These are phyloP conservation scores for Fusarium equiseti DNA, from an alignment of 2,329 filamentous ascomycete genomes.

Conservation along the genomic window DNA sequence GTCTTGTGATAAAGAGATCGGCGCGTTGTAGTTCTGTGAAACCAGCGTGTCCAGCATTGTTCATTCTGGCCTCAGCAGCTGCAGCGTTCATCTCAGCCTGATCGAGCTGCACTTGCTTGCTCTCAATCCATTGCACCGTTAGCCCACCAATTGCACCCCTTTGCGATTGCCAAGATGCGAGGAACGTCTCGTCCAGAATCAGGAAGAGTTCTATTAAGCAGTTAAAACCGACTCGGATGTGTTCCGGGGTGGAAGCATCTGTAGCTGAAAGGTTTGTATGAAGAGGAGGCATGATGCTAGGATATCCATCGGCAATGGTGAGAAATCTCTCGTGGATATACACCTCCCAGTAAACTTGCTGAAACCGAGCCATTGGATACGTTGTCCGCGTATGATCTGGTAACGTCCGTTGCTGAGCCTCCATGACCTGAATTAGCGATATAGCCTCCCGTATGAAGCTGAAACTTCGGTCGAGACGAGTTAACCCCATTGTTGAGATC, in stretches of 20 bases:
- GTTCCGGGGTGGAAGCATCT: slow-evolving; percentile 52
- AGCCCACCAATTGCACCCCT: slow-evolving; percentile 46
- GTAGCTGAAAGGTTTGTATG: slow-evolving; percentile 47
- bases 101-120: slow-evolving; percentile 57
- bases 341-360: slow-evolving; percentile 67
- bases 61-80: slow-evolving; percentile 46
- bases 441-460: slow-evolving; percentile 64
- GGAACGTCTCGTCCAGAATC: slow-evolving; percentile 55
- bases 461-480: slow-evolving; percentile 62
- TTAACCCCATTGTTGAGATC: slow-evolving; percentile 63
- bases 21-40: slow-evolving; percentile 57
- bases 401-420: slow-evolving; percentile 34
- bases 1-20: slow-evolving; percentile 56
- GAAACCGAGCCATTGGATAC: slow-evolving; percentile 44
- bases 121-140: slow-evolving; percentile 56
- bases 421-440: slow-evolving; percentile 47
- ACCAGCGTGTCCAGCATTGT: slow-evolving; percentile 40
- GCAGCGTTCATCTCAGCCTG: slow-evolving; percentile 52
- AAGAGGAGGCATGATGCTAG: slow-evolving; percentile 52
- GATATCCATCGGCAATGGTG: slow-evolving; percentile 63
- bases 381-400: slow-evolving; percentile 26
- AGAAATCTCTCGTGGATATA: slow-evolving; percentile 69
- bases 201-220: slow-evolving; percentile 54
- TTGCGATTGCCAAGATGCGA: slow-evolving; percentile 54
- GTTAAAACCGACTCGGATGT: slow-evolving; percentile 55